Evolutionary conservation across 2,329 filamentous ascomycete species (phyloP).

Genomic region (Xylariaceae sp.): DNA sequence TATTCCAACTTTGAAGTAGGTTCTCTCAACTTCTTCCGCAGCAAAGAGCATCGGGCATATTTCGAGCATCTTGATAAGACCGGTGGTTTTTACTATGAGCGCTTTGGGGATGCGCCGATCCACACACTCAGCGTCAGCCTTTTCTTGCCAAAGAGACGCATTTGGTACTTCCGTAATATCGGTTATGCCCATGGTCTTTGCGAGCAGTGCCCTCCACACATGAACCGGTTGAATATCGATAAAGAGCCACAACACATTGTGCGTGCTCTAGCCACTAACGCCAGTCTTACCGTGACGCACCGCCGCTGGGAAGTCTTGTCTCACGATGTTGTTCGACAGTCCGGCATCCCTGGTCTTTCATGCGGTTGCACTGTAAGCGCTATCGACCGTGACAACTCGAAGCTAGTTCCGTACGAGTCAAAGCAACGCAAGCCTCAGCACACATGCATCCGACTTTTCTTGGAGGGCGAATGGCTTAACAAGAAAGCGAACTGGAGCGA

Average conservation of each 20-base stretch:
- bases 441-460: conserved; percentile 43
- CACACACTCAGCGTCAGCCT: conserved; percentile 53
- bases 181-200: conserved; percentile 44
- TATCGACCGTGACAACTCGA: conserved; percentile 44
- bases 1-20: conserved; percentile 54
- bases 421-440: conserved; percentile 44
- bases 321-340: conserved; percentile 36
- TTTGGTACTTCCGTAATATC: conserved; percentile 49
- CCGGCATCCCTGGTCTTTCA: conserved; percentile 25
- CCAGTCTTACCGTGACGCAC: conserved; percentile 30
- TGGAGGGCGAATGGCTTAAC: conserved; percentile 40
- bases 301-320: conserved; percentile 36
- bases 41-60: conserved; percentile 42
- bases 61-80: conserved; percentile 47
- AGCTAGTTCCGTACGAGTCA: conserved; percentile 43
- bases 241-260: conserved; percentile 11
- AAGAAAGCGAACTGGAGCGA: conserved; percentile 40
- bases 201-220: conserved; percentile 34
- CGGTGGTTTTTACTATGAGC: conserved; percentile 46
- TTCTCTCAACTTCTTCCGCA: conserved; percentile 47
- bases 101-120: conserved; percentile 46
- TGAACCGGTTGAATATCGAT: conserved; percentile 16
- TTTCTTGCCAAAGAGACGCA: conserved; percentile 47
- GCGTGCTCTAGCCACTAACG: conserved; percentile 10
- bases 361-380: conserved; percentile 43